Evolutionary conservation across 352 stramenopile species (phyloP).

Genomic region (Phytophthora quininea): DNA sequence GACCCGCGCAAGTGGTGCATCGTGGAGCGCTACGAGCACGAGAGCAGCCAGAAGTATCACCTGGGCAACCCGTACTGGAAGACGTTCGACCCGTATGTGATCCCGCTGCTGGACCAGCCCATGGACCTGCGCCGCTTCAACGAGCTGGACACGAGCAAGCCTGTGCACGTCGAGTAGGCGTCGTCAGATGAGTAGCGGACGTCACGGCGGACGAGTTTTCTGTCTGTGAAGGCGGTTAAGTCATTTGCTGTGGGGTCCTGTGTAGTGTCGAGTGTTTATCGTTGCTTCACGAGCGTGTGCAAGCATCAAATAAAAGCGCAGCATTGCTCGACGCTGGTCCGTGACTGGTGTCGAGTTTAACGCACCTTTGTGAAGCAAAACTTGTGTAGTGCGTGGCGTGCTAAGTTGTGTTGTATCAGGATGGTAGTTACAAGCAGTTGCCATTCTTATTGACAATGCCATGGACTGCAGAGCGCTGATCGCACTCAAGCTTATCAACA

Average conservation of each 20-base stretch:
- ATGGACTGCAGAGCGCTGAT: too few species aligned
- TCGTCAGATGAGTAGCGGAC: not conserved
- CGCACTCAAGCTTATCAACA: too few species aligned
- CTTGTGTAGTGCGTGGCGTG: not conserved
- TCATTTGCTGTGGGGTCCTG: not conserved
- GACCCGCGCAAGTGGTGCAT: conserved; percentile 45
- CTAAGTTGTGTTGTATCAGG: too few species aligned
- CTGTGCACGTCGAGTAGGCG: conserved; percentile 22
- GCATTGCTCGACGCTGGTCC: too few species aligned
- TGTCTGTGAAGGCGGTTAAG: not conserved
- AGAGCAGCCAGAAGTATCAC: conserved; percentile 42
- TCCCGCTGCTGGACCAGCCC: conserved; percentile 33
- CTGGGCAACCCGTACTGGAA: conserved; percentile 39
- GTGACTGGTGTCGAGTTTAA: not conserved
- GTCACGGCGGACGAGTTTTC: not conserved
- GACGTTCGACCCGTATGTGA: conserved; percentile 35
- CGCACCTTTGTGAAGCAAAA: not conserved
- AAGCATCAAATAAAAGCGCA: not conserved
- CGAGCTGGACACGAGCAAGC: conserved; percentile 17
- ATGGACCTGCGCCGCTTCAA: conserved; percentile 26
- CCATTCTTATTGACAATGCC: too few species aligned
- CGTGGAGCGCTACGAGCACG: conserved; percentile 33
- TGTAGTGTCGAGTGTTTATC: not conserved
- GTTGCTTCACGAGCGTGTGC: not conserved
- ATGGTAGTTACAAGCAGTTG: too few species aligned